These are phyloP conservation scores for Ascocoryne sarcoides DNA, from an alignment of 2,329 filamentous ascomycete species.

Conservation along the genomic window DNA sequence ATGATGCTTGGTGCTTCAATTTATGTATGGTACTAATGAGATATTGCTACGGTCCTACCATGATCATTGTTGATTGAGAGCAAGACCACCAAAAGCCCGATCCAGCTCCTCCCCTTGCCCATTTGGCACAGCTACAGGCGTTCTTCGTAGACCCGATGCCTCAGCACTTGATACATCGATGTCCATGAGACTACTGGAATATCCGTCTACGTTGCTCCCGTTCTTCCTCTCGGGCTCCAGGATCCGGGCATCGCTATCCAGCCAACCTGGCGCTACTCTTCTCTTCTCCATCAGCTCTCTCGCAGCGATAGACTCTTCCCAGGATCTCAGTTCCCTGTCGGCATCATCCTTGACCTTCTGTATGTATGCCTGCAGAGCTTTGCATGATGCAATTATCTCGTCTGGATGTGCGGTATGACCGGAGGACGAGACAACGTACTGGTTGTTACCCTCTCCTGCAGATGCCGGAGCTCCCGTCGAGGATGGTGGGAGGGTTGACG, in stretches of 20 bases:
- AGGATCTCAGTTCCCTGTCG: conserved; percentile 54
- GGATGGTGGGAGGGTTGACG: conserved; percentile 74
- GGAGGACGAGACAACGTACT: conserved; percentile 69
- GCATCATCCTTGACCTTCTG: conserved; percentile 59
- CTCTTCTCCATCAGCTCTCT: conserved; percentile 73
- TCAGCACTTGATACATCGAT: conserved; percentile 25
- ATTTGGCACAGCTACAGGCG: conserved; percentile 33
- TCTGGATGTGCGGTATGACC: conserved; percentile 80
- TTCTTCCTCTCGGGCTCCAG: conserved; percentile 54
- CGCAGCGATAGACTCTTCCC: conserved; percentile 57
- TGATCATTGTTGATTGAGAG: conserved; percentile 30
- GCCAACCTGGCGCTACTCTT: conserved; percentile 69
- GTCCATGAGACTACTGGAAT: conserved; percentile 24
- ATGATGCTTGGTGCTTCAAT: too few relatives aligned
- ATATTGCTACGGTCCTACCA: too few relatives aligned
- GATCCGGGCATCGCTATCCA: conserved; percentile 64
- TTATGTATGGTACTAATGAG: too few relatives aligned
- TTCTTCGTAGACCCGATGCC: conserved; percentile 21
- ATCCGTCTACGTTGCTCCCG: conserved; percentile 4
- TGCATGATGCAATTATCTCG: conserved; percentile 76
- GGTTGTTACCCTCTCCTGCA: conserved; percentile 40
- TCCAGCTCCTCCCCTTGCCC: conserved; percentile 44
- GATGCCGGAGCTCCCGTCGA: conserved; percentile 43
- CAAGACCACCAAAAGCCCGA: conserved; percentile 41
- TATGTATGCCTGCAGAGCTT: conserved; percentile 68